Evolutionary conservation across 345 rosid species (phyloP).

Genomic region (Trapa incisa): DNA sequence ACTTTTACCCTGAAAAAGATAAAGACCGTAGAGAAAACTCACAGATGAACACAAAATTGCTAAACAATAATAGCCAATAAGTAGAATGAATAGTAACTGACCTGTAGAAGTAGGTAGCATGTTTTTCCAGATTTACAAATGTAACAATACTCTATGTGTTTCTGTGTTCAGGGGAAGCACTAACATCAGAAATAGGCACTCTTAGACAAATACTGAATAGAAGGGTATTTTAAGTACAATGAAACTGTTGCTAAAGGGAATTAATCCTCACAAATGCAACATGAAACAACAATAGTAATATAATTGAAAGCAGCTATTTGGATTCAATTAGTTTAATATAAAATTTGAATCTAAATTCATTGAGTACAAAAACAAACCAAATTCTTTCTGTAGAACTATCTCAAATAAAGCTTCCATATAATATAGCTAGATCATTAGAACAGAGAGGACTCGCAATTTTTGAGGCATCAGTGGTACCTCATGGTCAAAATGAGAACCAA

Average conservation of each 20-base stretch:
- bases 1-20: slow-evolving; percentile 46
- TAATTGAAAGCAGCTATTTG: background rate
- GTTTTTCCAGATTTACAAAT: slow-evolving; percentile 44
- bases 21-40: slow-evolving; percentile 9
- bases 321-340: background rate
- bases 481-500: slow-evolving; percentile 48
- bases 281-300: background rate
- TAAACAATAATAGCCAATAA: background rate
- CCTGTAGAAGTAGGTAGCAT: slow-evolving; percentile 53
- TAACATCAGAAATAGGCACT: background rate
- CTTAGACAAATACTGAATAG: background rate
- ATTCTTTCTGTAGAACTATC: background rate
- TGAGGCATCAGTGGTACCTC: slow-evolving; percentile 29
- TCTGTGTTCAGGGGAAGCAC: slow-evolving; percentile 25
- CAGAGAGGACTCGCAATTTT: background rate
- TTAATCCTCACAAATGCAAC: background rate
- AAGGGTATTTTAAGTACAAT: background rate
- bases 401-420: background rate
- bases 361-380: background rate
- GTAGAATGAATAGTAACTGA: slow-evolving; percentile 11
- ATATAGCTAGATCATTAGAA: background rate
- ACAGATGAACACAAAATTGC: slow-evolving; percentile 5
- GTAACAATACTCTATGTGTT: slow-evolving; percentile 43
- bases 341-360: background rate
- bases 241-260: background rate